A percentile compares a stretch with the other conserved stretches of the same genome.
These are phyloP conservation scores for Pichia paraexigua DNA, from an alignment of 805 yeast species.

Conservation along the genomic window DNA sequence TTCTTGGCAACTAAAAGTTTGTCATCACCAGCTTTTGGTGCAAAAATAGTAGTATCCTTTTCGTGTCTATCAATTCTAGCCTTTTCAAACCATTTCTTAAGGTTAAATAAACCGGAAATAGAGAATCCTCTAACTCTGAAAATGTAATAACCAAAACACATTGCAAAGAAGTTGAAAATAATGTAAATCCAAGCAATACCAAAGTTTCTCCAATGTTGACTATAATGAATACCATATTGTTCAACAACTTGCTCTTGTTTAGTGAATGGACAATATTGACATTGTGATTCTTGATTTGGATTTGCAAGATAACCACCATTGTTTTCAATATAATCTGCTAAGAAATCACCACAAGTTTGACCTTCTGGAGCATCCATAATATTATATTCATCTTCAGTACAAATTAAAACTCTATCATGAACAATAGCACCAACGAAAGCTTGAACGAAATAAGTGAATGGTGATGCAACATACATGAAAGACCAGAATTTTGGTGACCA, in stretches of 20 bases:
- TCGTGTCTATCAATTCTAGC: constrained; percentile 41
- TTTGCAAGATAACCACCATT: constrained; percentile 51
- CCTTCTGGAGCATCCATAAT: constrained; percentile 54
- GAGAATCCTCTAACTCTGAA: constrained; percentile 32
- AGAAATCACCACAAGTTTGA: constrained; percentile 52
- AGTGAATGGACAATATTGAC: constrained; percentile 41
- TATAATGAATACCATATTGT: constrained; percentile 36
- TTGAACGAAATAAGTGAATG: constrained; percentile 61
- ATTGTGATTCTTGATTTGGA: constrained; percentile 38
- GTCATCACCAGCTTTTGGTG: constrained; percentile 33
- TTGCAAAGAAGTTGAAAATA: constrained; percentile 40
- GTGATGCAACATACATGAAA: constrained; percentile 68
- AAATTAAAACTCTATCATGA: constrained; percentile 43
- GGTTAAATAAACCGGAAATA: constrained; percentile 25
- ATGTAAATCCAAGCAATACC: constrained; percentile 56
- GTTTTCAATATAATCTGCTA: constrained; percentile 32
- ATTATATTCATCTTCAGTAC: constrained; percentile 41
- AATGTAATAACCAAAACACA: constrained; percentile 31
- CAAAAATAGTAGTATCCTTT: constrained; percentile 36
- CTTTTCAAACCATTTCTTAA: constrained; percentile 34
- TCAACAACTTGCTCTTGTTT: constrained; percentile 39
- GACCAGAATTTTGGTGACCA: constrained; percentile 76
- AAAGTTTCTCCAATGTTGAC: constrained; percentile 55
- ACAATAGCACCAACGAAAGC: constrained; percentile 43
- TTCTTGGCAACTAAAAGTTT: constrained; percentile 24